A percentile compares a stretch with the other conserved stretches of the same genome.
These are phyloP conservation scores for Podospora conica DNA, from an alignment of 495 filamentous ascomycete genomes.

Conservation along the genomic window DNA sequence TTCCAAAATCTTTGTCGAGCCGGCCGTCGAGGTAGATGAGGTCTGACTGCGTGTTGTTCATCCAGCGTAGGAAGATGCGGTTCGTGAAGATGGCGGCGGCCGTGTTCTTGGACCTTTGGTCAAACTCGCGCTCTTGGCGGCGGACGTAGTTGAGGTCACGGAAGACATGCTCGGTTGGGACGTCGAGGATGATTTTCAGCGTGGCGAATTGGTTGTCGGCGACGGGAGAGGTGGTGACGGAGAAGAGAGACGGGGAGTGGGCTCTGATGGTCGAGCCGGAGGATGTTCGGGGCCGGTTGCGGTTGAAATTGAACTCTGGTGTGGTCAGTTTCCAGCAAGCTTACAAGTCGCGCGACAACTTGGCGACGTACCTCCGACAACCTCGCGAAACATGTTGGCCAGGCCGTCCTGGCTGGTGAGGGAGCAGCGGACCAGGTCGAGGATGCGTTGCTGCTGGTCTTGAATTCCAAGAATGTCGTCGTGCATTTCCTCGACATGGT, in stretches of 20 bases:
- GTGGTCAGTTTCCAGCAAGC: background rate
- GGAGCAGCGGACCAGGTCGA: background rate
- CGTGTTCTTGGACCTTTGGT: conserved; percentile 25
- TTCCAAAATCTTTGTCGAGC: conserved; percentile 7
- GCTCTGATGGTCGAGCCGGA: background rate
- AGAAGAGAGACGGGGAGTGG: background rate
- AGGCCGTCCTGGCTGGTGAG: background rate
- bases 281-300: background rate
- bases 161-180: background rate
- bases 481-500: conserved; percentile 12
- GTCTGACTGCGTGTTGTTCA: background rate
- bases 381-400: background rate
- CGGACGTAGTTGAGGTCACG: conserved; percentile 6
- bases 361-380: background rate
- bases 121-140: conserved; percentile 10
- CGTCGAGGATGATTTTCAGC: background rate
- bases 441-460: background rate
- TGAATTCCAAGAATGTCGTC: background rate
- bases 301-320: background rate
- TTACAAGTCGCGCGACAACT: background rate
- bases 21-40: conserved; percentile 11
- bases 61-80: conserved; percentile 9
- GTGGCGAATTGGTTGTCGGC: background rate
- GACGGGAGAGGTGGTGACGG: background rate
- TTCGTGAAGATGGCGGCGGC: conserved; percentile 15